Evolutionary conservation across 306 rosid genomes (phyloP), one percentile per base, ranked within the genome.

Genomic region (Pueraria montana): DNA sequence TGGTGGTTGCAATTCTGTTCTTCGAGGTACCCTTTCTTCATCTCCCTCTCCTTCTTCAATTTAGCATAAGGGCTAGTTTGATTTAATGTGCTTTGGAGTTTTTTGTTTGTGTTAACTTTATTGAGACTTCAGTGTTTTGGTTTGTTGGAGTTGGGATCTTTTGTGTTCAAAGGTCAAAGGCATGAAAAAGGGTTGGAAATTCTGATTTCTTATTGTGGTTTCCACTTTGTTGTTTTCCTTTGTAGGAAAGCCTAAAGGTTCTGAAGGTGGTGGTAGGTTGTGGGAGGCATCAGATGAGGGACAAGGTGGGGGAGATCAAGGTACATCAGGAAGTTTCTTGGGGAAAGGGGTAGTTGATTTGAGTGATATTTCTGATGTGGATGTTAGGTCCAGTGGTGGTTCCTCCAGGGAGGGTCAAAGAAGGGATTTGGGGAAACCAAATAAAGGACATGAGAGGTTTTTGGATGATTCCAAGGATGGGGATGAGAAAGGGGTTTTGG

Each of bases 1-100:
- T 79, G 98, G 97, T 88, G 99, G 95, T 59, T 96, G 99, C 48
- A 93, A 92, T 74, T 84, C 97, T 82, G 92, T 96, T 84, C 97
- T 96, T 76, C 74, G 92, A 92, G 98, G 99, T 94, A 83, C 69
- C 63, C 38, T 84, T 84, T 74, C 30, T 77, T 70, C 70, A 14
- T 21, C 10, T 42, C 67, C 85, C 7, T 77, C 32, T 77, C 13
- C 43, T 84, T 78, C 20, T 52, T 64, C 11, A 36, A 7, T 61
- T 53, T 40, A 62, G 70, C 36, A 62, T 3, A 20, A 23, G 20
- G 1, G 10, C 3, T 53, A 3, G 38, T 46, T 84, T 74, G 66
- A 73, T 77, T 84, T 49, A 14, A 21, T 8, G 36, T 79, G 21
- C n/a, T 68, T 43, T 23, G 10, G 21, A 65, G 48, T 56, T 21